Percentiles rank a stretch among this genome's conserved stretches.
Evolutionary conservation across 1,139 yeast genomes (phyloP).

Genomic region (Blastobotrys elegans): DNA sequence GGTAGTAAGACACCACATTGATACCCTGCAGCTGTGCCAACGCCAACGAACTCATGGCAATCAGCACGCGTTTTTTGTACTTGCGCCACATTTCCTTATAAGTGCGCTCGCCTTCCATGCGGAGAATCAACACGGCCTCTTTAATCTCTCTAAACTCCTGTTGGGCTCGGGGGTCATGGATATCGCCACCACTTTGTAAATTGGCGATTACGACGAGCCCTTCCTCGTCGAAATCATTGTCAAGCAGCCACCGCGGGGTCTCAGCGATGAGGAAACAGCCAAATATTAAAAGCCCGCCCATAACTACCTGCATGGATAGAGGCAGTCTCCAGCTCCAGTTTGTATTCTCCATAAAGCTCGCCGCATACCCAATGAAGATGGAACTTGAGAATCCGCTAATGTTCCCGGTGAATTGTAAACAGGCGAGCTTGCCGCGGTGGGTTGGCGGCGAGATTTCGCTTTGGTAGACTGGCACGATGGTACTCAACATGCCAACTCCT

Average conservation of each 20-base stretch:
- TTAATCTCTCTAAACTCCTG: slow-evolving; percentile 73
- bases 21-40: slow-evolving; percentile 94
- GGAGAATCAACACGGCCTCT: slow-evolving; percentile 67
- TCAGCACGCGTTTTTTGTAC: slow-evolving; percentile 73
- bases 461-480: slow-evolving; percentile 93
- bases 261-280: slow-evolving; percentile 81
- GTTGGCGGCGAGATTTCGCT: slow-evolving; percentile 88
- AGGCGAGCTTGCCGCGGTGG: slow-evolving; percentile 82
- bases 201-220: slow-evolving; percentile 82
- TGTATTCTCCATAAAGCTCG: slow-evolving; percentile 53
- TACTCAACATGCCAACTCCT: slow-evolving; percentile 86
- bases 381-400: slow-evolving; percentile 80
- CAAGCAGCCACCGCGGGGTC: slow-evolving; percentile 85
- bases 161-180: slow-evolving; percentile 50
- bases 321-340: slow-evolving; percentile 77
- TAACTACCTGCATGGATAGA: slow-evolving; percentile 64
- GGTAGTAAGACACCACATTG: slow-evolving; percentile 87
- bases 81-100: slow-evolving; percentile 64
- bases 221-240: slow-evolving; percentile 83
- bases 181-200: slow-evolving; percentile 60
- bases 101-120: slow-evolving; percentile 73
- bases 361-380: slow-evolving; percentile 87
- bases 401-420: slow-evolving; percentile 90
- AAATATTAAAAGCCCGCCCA: slow-evolving; percentile 61
- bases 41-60: slow-evolving; percentile 86